Percentiles rank a stretch among this genome's conserved stretches.
phyloP scores from a whole-genome alignment of 1,139 yeast genomes.

The Diutina catenulata region DNA sequence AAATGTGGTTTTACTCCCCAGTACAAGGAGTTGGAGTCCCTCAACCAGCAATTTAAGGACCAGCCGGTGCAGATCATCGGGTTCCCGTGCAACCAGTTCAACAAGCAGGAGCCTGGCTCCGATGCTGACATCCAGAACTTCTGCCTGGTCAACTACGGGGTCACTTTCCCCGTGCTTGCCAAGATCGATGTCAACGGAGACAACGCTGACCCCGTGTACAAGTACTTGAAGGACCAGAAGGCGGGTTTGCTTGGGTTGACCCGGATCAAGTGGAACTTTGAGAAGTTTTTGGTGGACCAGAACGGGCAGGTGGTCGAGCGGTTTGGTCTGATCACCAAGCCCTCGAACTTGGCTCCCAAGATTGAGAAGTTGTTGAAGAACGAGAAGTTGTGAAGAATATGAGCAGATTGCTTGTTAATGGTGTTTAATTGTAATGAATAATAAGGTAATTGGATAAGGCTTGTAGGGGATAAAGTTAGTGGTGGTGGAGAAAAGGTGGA shows the following conservation, averaged over 20 bases:
- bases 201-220: conserved; percentile 69
- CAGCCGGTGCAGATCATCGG: conserved; percentile 73
- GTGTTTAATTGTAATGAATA: too few relatives aligned
- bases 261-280: conserved; percentile 41
- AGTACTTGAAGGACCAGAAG: conserved; percentile 51
- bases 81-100: conserved; percentile 79
- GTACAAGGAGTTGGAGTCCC: conserved; percentile 62
- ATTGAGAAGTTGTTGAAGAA: conserved; percentile 28
- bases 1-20: conserved; percentile 87
- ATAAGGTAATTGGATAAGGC: too few relatives aligned
- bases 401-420: too few relatives aligned
- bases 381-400: neutral
- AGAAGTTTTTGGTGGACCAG: conserved; percentile 34
- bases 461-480: too few relatives aligned
- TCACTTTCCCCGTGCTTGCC: conserved; percentile 77
- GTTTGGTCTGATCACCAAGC: conserved; percentile 31
- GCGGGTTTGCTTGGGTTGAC: conserved; percentile 32
- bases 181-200: conserved; percentile 87
- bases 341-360: conserved; percentile 20
- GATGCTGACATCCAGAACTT: conserved; percentile 42
- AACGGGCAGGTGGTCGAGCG: conserved; percentile 35
- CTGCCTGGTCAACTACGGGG: conserved; percentile 33
- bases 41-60: conserved; percentile 68
- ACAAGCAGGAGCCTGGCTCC: conserved; percentile 67
- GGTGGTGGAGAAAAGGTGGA: too few relatives aligned